Conservation (phyloP, 2,329 filamentous ascomycete species). For the Fusarium beomiforme region DNA sequence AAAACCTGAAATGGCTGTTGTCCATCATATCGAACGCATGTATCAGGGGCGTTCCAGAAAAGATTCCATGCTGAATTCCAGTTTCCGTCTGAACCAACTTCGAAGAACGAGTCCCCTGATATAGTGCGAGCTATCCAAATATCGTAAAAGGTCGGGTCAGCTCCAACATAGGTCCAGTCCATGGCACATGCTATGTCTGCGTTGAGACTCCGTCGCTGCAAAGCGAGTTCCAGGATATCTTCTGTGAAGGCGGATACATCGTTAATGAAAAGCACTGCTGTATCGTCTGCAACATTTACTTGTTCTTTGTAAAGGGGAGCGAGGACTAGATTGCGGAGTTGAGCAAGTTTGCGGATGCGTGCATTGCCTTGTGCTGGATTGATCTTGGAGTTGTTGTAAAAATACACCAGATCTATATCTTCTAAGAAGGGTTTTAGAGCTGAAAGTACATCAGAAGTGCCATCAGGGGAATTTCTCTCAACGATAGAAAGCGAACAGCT, state of each 20-base stretch:
- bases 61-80: constrained; percentile 61
- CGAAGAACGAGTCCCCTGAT: constrained; percentile 64
- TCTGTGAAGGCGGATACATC: constrained; percentile 63
- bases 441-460: constrained; percentile 61
- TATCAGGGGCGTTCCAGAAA: constrained; percentile 58
- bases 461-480: constrained; percentile 65
- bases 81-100: constrained; percentile 59
- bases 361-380: constrained; percentile 54
- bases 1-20: constrained; percentile 67
- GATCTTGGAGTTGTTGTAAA: constrained; percentile 54
- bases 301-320: constrained; percentile 53
- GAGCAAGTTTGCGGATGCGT: constrained; percentile 59
- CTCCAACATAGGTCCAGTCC: constrained; percentile 63
- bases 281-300: constrained; percentile 44
- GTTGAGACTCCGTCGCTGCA: constrained; percentile 56
- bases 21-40: constrained; percentile 46
- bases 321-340: constrained; percentile 63
- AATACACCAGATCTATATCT: constrained; percentile 52
- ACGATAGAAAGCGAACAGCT: constrained; percentile 62
- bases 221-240: constrained; percentile 65
- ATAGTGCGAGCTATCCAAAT: constrained; percentile 65
- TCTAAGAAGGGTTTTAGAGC: constrained; percentile 53
- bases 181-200: constrained; percentile 68
- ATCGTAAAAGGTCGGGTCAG: constrained; percentile 64
- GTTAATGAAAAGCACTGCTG: constrained; percentile 63